Evolutionary conservation across 306 rosid species (phyloP).

Genomic region (Prosopis cineraria): DNA sequence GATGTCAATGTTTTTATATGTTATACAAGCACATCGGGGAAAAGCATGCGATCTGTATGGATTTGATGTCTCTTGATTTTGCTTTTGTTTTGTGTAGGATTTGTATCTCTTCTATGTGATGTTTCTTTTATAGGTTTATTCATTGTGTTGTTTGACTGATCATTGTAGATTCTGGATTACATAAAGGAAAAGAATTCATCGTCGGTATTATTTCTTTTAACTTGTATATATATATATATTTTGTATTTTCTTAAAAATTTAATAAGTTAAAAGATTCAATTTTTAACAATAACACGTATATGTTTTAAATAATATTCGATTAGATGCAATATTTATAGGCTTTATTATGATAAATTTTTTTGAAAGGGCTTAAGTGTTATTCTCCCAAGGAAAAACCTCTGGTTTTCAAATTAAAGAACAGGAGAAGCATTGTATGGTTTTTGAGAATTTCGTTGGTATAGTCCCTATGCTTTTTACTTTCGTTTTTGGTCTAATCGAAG

Average conservation of each 20-base stretch:
- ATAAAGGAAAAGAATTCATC: background rate
- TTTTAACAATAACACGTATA: no score
- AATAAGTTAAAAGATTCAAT: no score
- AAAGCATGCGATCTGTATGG: slow-evolving; percentile 41
- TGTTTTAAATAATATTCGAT: no score
- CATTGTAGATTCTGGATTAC: background rate
- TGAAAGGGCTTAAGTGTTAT: no score
- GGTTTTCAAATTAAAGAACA: background rate
- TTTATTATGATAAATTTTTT: no score
- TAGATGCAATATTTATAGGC: no score
- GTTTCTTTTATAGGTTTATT: slow-evolving; percentile 17
- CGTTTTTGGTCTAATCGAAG: background rate
- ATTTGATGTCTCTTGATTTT: slow-evolving; percentile 39
- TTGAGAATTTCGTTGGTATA: background rate
- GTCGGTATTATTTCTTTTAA: no score
- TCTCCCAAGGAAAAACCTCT: no score
- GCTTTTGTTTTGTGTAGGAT: background rate
- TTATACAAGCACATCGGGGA: slow-evolving; percentile 1
- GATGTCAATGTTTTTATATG: slow-evolving; percentile 27
- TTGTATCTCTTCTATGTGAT: slow-evolving; percentile 31
- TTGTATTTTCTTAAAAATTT: no score
- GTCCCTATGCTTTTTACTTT: background rate
- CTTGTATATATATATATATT: no score
- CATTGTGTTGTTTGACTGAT: slow-evolving; percentile 1
- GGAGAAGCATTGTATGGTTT: background rate